A percentile compares a stretch with the other conserved stretches of the same genome.
Conservation (phyloP, 2,329 filamentous ascomycete genomes). For the Teratosphaeria gauchensis region DNA sequence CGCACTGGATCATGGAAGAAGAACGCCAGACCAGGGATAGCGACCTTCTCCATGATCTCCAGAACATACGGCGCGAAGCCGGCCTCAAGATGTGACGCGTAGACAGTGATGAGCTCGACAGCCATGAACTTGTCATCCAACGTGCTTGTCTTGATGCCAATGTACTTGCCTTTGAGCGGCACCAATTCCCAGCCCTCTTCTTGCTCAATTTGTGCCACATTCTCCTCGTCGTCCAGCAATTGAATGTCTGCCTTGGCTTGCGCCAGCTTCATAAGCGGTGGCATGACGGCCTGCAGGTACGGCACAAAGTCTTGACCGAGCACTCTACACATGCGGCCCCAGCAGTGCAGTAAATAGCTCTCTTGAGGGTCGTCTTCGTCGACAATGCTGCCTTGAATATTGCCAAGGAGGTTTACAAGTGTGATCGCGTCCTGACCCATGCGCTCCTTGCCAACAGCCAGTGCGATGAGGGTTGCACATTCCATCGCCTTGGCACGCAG, state of each 20-base stretch:
- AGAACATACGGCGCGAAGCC: constrained; percentile 85
- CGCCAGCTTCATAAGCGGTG: constrained; percentile 79
- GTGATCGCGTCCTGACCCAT: constrained; percentile 81
- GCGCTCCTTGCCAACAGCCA: constrained; percentile 88
- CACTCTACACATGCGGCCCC: constrained; percentile 97
- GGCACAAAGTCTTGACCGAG: constrained; percentile 83
- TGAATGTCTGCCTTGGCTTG: constrained; percentile 96
- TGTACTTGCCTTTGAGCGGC: constrained; percentile 93
- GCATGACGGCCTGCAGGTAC: constrained; percentile 88
- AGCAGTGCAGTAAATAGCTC: constrained; percentile 96
- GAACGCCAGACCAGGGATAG: constrained; percentile 85
- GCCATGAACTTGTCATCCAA: constrained; percentile 99
- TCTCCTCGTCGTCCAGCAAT: constrained; percentile 86
- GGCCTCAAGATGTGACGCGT: constrained; percentile 88
- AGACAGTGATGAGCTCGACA: constrained; percentile 96
- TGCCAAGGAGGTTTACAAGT: constrained; percentile 76
- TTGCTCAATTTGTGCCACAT: constrained; percentile 82
- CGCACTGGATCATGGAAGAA: constrained; percentile 99
- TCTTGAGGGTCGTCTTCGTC: constrained; percentile 93
- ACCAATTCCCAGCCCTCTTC: constrained; percentile 98
- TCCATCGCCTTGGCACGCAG: constrained; percentile 98
- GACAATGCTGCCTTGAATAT: constrained; percentile 75
- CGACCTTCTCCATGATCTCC: constrained; percentile 94
- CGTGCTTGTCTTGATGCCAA: constrained; percentile 92
- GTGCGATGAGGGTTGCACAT: constrained; percentile 88